These are phyloP conservation scores for Coemansia sp. DNA, from an alignment of 192 early-diverging fungal species.

Conservation along the genomic window DNA sequence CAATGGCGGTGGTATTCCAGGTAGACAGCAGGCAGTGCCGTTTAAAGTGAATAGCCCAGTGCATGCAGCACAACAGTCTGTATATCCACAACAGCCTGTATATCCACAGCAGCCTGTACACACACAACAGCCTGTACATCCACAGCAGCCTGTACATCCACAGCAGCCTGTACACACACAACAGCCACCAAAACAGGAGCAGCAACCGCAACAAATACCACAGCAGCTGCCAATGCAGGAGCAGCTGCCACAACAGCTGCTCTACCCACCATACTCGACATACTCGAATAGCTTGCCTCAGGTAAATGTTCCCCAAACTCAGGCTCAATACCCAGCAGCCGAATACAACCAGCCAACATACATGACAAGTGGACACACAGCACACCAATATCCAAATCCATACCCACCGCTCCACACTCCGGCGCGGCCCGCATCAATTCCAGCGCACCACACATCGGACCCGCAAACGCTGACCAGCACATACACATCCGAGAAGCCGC, in stretches of 20 bases:
- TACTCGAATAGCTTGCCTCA: neutral
- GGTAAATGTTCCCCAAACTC: neutral
- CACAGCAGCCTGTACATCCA: neutral
- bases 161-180: neutral
- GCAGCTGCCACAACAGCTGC: neutral
- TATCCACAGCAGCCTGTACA: neutral
- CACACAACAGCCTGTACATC: neutral
- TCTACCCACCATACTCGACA: neutral
- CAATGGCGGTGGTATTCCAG: neutral
- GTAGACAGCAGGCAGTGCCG: neutral
- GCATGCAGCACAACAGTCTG: too few species aligned
- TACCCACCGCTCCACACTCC: neutral
- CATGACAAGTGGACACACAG: neutral
- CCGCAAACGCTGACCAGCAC: neutral
- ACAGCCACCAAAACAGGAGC: neutral
- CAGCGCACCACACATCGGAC: neutral
- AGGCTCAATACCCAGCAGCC: neutral
- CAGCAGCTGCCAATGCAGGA: neutral
- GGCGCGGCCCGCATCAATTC: too few species aligned
- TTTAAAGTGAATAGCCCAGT: too few species aligned
- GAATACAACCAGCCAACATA: neutral
- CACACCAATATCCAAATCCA: neutral
- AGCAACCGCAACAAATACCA: neutral
- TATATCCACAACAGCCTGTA: neutral
- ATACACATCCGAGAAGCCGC: constrained; percentile 6